These are phyloP conservation scores for Epichloe hybrida DNA, from an alignment of 2,329 filamentous ascomycete genomes.

Conservation along the genomic window DNA sequence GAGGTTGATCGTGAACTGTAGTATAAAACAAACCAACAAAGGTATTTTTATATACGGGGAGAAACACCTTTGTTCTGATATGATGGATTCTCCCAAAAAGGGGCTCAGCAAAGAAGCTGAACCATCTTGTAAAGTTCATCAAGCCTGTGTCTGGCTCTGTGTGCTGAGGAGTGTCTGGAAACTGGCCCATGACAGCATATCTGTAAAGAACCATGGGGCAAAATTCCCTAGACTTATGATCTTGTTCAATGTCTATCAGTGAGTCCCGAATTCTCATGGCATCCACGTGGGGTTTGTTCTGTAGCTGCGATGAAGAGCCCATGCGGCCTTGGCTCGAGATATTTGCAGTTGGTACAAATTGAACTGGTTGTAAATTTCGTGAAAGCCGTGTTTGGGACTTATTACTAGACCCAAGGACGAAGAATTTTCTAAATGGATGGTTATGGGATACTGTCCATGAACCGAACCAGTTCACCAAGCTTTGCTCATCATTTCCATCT, in stretches of 20 bases:
- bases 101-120: conserved; percentile 9
- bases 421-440: conserved; percentile 39
- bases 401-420: conserved; percentile 36
- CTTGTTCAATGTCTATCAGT: neutral
- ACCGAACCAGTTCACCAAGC: conserved; percentile 49
- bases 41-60: conserved; percentile 9
- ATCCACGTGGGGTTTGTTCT: neutral
- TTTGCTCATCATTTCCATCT: conserved; percentile 47
- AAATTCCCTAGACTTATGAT: neutral
- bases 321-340: neutral
- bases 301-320: neutral
- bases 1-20: neutral
- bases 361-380: conserved; percentile 9
- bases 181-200: conserved; percentile 28
- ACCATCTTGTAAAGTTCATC: conserved; percentile 12
- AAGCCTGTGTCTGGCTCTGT: conserved; percentile 8
- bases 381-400: conserved; percentile 10
- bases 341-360: neutral
- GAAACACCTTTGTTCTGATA: neutral
- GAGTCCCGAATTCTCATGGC: neutral
- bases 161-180: conserved; percentile 12
- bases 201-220: conserved; percentile 20
- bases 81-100: neutral
- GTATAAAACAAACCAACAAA: conserved; percentile 35
- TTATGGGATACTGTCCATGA: conserved; percentile 39